Evolutionary conservation across 2,329 filamentous ascomycete species (phyloP).

Genomic region (Coniochaeta sp.): DNA sequence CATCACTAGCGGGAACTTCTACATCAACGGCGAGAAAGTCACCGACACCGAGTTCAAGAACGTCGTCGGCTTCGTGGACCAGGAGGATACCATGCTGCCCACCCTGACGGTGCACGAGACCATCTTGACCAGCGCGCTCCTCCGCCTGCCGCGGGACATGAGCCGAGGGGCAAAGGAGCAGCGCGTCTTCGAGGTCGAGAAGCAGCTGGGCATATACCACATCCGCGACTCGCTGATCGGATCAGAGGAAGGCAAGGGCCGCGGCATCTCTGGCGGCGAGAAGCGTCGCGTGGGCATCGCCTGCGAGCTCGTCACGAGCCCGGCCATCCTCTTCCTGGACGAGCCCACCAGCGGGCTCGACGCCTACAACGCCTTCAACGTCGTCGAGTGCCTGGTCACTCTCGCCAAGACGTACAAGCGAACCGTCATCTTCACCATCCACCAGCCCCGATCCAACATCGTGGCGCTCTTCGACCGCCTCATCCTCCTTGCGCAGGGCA

Average conservation of each 20-base stretch:
- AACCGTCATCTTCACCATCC: constrained; percentile 96
- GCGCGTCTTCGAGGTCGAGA: constrained; percentile 85
- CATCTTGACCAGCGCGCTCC: constrained; percentile 85
- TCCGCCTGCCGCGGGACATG: constrained; percentile 92
- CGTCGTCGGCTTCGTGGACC: constrained; percentile 94
- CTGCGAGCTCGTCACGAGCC: constrained; percentile 94
- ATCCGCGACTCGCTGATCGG: constrained; percentile 95
- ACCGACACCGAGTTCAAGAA: constrained; percentile 78
- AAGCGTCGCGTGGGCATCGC: constrained; percentile 95
- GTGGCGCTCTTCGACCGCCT: constrained; percentile 93
- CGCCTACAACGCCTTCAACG: constrained; percentile 96
- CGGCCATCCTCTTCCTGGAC: constrained; percentile 93
- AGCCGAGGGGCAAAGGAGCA: constrained; percentile 81
- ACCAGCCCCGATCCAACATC: constrained; percentile 96
- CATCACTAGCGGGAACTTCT: constrained; percentile 69
- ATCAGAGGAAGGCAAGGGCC: constrained; percentile 87
- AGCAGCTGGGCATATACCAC: constrained; percentile 87
- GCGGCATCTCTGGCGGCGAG: constrained; percentile 94
- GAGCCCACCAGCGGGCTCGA: constrained; percentile 95
- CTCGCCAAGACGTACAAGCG: constrained; percentile 94
- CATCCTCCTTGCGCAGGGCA: constrained; percentile 82
- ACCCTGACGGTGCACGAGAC: constrained; percentile 97
- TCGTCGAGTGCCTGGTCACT: constrained; percentile 90
- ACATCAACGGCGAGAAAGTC: constrained; percentile 88
- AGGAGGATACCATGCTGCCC: constrained; percentile 94